Percentiles rank a stretch among this genome's conserved stretches.
Conservation (phyloP, 331 rosid genomes). For the Saraca asoca region DNA sequence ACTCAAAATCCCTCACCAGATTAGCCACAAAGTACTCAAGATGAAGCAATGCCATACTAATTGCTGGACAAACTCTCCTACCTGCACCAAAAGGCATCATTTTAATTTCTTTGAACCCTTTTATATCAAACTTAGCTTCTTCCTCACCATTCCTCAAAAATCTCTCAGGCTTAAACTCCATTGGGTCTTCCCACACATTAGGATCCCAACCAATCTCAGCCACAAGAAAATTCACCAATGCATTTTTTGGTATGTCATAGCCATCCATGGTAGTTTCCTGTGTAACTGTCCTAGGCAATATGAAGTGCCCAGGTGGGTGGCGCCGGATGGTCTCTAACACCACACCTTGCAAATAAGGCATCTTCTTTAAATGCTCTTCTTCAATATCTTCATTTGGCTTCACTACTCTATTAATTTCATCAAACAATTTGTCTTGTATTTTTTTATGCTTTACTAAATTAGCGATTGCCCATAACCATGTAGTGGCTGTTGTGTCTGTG, state of each 20-base stretch:
- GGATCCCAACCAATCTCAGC: slow-evolving; percentile 57
- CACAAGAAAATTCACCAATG: slow-evolving; percentile 46
- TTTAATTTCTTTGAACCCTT: slow-evolving; percentile 44
- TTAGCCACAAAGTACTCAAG: slow-evolving; percentile 52
- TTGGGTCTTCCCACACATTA: slow-evolving; percentile 53
- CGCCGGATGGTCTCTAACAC: slow-evolving; percentile 48
- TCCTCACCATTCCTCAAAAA: slow-evolving; percentile 25
- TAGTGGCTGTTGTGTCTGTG: slow-evolving; percentile 45
- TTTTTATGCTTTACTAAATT: slow-evolving; percentile 44
- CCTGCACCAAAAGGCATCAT: slow-evolving; percentile 66
- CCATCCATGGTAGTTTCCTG: slow-evolving; percentile 44
- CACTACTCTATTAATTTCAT: slow-evolving; percentile 44
- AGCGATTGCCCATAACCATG: slow-evolving; percentile 49
- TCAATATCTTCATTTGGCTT: slow-evolving; percentile 42
- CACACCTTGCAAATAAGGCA: slow-evolving; percentile 51
- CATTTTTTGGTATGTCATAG: slow-evolving; percentile 46
- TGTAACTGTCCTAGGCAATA: slow-evolving; percentile 48
- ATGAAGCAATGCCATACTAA: slow-evolving; percentile 46
- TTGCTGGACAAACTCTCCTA: slow-evolving; percentile 53
- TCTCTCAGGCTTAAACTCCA: slow-evolving; percentile 56
- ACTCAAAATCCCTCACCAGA: slow-evolving; percentile 46
- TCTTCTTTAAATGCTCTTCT: slow-evolving; percentile 41
- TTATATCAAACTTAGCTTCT: slow-evolving; percentile 39
- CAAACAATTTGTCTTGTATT: slow-evolving; percentile 44
- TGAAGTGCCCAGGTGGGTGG: slow-evolving; percentile 54